phyloP scores from a whole-genome alignment of 129 eudicot genomes.

The Escallonia herrerae region DNA sequence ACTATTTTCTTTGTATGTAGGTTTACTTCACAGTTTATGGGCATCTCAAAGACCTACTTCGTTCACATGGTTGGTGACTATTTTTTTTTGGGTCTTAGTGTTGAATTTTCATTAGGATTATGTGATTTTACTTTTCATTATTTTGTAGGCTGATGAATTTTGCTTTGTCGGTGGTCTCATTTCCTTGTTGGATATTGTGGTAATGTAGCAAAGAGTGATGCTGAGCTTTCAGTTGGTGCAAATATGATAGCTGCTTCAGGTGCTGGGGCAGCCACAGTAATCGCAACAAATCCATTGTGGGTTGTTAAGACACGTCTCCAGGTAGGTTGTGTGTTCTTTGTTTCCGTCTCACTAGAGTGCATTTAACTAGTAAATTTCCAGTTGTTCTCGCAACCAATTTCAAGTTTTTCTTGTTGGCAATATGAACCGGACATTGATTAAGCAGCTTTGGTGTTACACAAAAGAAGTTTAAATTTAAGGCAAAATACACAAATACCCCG shows the following conservation, averaged over 20 bases:
- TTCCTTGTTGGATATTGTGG: background rate
- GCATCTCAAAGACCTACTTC: constrained; percentile 70
- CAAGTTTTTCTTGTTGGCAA: too few species aligned
- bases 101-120: background rate
- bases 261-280: constrained; percentile 95
- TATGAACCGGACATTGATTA: too few species aligned
- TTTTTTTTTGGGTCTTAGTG: background rate
- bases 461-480: too few species aligned
- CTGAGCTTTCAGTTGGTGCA: constrained; percentile 65
- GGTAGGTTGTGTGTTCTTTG: constrained; percentile 37
- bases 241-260: constrained; percentile 97
- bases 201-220: constrained; percentile 41
- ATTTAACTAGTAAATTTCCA: too few species aligned
- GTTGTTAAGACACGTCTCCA: constrained; percentile 97
- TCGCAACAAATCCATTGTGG: constrained; percentile 90
- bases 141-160: too few species aligned
- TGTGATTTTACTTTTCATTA: too few species aligned
- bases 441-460: too few species aligned
- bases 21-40: constrained; percentile 93
- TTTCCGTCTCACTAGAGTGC: too few species aligned
- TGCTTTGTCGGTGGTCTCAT: too few species aligned
- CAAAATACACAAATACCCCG: too few species aligned
- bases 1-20: constrained; percentile 35
- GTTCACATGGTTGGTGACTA: constrained; percentile 63
- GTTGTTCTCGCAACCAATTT: too few species aligned